Conservation (phyloP, 1,284 basidiomycete genomes). For the Sporisorium scitamineum region DNA sequence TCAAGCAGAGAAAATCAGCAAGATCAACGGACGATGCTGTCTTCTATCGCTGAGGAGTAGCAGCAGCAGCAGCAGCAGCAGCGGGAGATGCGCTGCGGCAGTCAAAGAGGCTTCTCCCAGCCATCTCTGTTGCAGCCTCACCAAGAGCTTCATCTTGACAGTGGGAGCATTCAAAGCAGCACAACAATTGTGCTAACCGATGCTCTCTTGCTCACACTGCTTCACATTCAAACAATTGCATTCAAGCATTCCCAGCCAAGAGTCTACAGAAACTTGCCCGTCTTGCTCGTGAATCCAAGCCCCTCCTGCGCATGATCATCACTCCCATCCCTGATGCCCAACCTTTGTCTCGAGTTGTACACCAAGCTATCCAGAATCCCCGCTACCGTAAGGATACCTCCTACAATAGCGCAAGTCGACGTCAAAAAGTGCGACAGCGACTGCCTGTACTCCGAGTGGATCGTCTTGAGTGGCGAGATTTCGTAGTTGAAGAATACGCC, state of each 20-base stretch:
- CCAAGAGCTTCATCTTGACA: too few relatives aligned
- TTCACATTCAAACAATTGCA: neutral
- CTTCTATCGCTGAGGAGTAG: too few relatives aligned
- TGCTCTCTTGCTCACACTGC: neutral
- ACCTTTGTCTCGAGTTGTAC: slow-evolving; percentile 73
- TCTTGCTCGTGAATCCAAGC: slow-evolving; percentile 55
- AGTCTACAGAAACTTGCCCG: slow-evolving; percentile 57
- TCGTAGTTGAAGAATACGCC: slow-evolving; percentile 77
- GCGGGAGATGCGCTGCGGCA: too few relatives aligned
- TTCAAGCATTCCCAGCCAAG: neutral
- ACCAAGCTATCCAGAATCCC: slow-evolving; percentile 89
- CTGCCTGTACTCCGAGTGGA: slow-evolving; percentile 75
- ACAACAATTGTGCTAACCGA: neutral
- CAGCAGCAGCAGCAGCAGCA: too few relatives aligned
- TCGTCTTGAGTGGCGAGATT: slow-evolving; percentile 73
- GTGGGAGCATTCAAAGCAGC: neutral
- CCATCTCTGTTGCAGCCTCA: too few relatives aligned
- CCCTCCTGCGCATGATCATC: slow-evolving; percentile 43
- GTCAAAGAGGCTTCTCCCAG: too few relatives aligned
- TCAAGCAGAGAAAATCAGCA: too few relatives aligned
- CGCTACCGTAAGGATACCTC: slow-evolving; percentile 94
- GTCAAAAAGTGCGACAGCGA: slow-evolving; percentile 97
- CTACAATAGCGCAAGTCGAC: slow-evolving; percentile 86
- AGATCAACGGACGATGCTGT: too few relatives aligned
- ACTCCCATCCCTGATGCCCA: slow-evolving; percentile 29